A percentile compares a stretch with the other conserved stretches of the same genome.
These are phyloP conservation scores for Hirschfeldia incana DNA, from an alignment of 345 rosid species.

Conservation along the genomic window DNA sequence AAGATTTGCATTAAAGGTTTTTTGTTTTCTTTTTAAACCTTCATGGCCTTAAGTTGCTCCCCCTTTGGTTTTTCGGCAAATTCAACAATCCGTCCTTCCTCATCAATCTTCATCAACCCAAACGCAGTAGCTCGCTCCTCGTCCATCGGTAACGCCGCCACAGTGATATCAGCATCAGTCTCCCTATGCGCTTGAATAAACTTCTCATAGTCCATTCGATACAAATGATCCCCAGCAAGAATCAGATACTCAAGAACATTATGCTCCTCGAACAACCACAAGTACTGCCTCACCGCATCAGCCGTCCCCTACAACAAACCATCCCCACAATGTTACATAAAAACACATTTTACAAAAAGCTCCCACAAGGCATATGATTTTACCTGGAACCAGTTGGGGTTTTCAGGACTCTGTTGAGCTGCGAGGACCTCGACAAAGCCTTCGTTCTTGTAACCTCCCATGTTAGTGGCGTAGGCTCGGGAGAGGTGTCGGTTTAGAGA, in stretches of 20 bases:
- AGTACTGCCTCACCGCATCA: conserved; percentile 95
- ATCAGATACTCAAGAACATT: conserved; percentile 81
- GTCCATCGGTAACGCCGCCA: conserved; percentile 95
- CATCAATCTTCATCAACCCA: conserved; percentile 96
- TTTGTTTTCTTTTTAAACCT: conserved; percentile 37
- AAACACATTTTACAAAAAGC: neutral
- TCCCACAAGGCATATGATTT: neutral
- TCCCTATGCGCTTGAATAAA: conserved; percentile 97
- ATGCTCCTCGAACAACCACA: conserved; percentile 97
- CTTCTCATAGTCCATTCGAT: conserved; percentile 92
- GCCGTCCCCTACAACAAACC: conserved; percentile 75
- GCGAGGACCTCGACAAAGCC: conserved; percentile 98
- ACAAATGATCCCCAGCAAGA: conserved; percentile 98
- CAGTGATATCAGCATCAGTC: conserved; percentile 95
- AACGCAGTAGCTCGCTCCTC: conserved; percentile 91
- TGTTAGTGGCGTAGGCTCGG: conserved; percentile 88
- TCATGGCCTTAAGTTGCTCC: conserved; percentile 89
- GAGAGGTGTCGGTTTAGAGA: conserved; percentile 92
- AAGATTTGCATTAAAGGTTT: neutral
- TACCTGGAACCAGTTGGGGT: conserved; percentile 98
- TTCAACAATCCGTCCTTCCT: conserved; percentile 93
- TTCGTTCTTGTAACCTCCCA: conserved; percentile 96
- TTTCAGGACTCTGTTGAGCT: conserved; percentile 97
- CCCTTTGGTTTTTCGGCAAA: conserved; percentile 95
- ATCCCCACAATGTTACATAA: neutral